A percentile compares a stretch with the other conserved stretches of the same genome.
Conservation (phyloP, 1,139 yeast species). For the Hansenula lynferdii region DNA sequence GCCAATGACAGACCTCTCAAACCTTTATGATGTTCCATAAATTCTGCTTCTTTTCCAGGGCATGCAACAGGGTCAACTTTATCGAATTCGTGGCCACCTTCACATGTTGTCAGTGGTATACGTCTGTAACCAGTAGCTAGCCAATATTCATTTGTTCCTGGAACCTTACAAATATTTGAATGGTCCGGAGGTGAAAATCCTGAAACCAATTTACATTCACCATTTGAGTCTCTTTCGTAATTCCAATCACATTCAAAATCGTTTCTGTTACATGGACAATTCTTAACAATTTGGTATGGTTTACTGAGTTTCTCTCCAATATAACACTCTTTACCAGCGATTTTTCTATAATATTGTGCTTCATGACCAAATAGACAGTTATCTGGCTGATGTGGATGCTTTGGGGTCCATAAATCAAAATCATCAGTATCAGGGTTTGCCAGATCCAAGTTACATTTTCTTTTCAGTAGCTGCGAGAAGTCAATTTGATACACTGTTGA, state of each 20-base stretch:
- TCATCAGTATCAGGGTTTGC: conserved; percentile 61
- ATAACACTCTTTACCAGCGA: conserved; percentile 62
- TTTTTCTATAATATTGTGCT: conserved; percentile 70
- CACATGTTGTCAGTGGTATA: conserved; percentile 69
- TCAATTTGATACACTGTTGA: conserved; percentile 57
- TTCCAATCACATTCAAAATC: conserved; percentile 97
- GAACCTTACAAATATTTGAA: conserved; percentile 56
- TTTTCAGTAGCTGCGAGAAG: conserved; percentile 54
- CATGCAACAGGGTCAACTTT: conserved; percentile 60
- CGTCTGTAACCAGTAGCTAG: conserved; percentile 79
- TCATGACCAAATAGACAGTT: conserved; percentile 90
- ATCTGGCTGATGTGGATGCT: conserved; percentile 39
- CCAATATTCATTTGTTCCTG: conserved; percentile 60
- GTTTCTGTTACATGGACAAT: conserved; percentile 80
- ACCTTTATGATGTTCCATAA: conserved; percentile 48
- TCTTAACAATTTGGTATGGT: conserved; percentile 53
- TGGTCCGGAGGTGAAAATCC: conserved; percentile 72
- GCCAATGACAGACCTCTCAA: conserved; percentile 29
- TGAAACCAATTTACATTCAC: conserved; percentile 76
- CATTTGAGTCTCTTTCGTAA: conserved; percentile 64
- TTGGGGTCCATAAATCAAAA: conserved; percentile 60
- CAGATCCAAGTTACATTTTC: conserved; percentile 69
- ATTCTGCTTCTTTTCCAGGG: conserved; percentile 80
- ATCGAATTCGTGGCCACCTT: conserved; percentile 67
- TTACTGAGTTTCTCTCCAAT: conserved; percentile 68